Evolutionary conservation across 768 basidiomycete genomes (phyloP).

Genomic region (Paxillus involutus): DNA sequence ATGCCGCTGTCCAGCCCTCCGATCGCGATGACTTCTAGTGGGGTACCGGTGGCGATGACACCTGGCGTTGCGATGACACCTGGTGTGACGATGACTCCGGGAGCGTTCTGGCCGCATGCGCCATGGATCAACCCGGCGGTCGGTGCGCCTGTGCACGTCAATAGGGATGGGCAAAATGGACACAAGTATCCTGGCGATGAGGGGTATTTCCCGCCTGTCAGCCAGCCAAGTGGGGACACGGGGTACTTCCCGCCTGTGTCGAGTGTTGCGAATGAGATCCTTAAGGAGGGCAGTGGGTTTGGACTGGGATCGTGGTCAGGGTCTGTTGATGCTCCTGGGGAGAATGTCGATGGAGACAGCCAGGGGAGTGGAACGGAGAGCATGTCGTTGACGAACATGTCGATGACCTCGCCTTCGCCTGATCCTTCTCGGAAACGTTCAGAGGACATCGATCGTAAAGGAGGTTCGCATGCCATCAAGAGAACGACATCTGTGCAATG

Average conservation of each 20-base stretch:
- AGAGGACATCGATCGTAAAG: slow-evolving; percentile 17
- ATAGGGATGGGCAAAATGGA: slow-evolving; percentile 13
- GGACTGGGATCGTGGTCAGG: neutral
- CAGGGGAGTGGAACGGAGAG: slow-evolving; percentile 8
- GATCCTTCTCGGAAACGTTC: slow-evolving; percentile 5
- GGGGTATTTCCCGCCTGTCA: slow-evolving; percentile 46
- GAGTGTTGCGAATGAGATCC: slow-evolving; percentile 36
- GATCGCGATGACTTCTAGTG: slow-evolving; percentile 17
- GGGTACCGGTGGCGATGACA: slow-evolving; percentile 4
- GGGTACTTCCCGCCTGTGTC: slow-evolving; percentile 46
- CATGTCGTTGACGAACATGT: slow-evolving; percentile 6
- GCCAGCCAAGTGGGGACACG: slow-evolving; percentile 17
- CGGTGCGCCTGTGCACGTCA: slow-evolving; percentile 52
- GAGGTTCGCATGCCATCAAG: slow-evolving; percentile 21
- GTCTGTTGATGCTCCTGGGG: neutral
- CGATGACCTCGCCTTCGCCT: slow-evolving; percentile 5
- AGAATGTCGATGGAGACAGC: neutral
- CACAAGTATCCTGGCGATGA: slow-evolving; percentile 14
- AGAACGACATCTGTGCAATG: slow-evolving; percentile 28
- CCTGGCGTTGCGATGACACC: slow-evolving; percentile 46
- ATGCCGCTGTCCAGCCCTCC: slow-evolving; percentile 19
- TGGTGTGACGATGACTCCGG: slow-evolving; percentile 69
- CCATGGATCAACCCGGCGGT: slow-evolving; percentile 58
- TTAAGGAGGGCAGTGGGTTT: slow-evolving; percentile 24
- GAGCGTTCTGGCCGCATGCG: slow-evolving; percentile 67